Conservation (phyloP, 163 green algal genomes). For the Chlorella variabilis region DNA sequence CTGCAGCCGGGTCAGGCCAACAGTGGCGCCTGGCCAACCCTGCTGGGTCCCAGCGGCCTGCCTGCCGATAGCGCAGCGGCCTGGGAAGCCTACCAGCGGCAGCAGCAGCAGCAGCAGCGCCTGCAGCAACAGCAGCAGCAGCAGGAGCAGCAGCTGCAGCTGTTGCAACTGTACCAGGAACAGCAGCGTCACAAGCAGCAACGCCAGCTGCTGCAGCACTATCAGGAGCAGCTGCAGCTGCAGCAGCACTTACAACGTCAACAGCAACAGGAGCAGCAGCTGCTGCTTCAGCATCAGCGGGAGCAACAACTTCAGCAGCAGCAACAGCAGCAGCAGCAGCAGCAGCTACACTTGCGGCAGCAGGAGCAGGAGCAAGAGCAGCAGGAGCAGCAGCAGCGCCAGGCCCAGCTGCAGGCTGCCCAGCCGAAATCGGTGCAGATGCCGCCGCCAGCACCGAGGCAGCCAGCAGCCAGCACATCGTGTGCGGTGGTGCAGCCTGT, state of each 20-base stretch:
- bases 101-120: background rate
- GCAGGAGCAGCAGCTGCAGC: background rate
- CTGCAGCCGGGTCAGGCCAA: background rate
- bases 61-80: background rate
- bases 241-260: too few species aligned
- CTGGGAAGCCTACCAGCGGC: background rate
- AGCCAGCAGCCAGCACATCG: background rate
- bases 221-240: background rate
- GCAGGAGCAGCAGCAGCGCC: background rate
- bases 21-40: background rate
- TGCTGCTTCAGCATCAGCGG: background rate
- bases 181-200: background rate
- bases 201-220: background rate
- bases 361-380: background rate
- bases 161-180: background rate
- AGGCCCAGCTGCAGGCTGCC: background rate
- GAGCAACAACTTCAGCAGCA: background rate
- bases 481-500: background rate
- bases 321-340: background rate
- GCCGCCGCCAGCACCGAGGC: background rate
- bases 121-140: background rate
- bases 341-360: background rate
- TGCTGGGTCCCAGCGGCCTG: background rate
- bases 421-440: background rate
- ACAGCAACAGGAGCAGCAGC: too few species aligned